These are phyloP conservation scores for Lachnellula cervina DNA, from an alignment of 2,329 filamentous ascomycete genomes.

Conservation along the genomic window DNA sequence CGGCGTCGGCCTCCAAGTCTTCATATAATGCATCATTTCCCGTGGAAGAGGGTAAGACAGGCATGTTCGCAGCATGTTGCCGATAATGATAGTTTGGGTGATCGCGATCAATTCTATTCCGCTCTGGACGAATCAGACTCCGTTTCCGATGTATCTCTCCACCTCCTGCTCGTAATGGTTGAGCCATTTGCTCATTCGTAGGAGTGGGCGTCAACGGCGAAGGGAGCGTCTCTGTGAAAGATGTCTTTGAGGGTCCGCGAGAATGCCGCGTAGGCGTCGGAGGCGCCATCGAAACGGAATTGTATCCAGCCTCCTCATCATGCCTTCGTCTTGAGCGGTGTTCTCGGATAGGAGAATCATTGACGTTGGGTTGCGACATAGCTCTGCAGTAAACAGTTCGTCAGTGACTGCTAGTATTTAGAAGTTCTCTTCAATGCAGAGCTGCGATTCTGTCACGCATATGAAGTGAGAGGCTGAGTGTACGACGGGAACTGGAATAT, in stretches of 20 bases:
- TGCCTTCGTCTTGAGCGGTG: conserved; percentile 49
- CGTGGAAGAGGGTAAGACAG: conserved; percentile 81
- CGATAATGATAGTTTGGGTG: conserved; percentile 96
- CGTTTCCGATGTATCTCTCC: conserved; percentile 61
- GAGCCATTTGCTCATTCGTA: conserved; percentile 44
- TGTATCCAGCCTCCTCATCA: conserved; percentile 63
- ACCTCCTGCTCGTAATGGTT: conserved; percentile 18
- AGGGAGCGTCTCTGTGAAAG: conserved; percentile 53
- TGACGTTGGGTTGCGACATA: conserved; percentile 50
- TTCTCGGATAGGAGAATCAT: conserved; percentile 52
- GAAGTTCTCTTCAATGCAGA: conserved; percentile 5
- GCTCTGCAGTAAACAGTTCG: conserved; percentile 16
- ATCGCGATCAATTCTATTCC: conserved; percentile 75
- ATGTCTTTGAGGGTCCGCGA: conserved; percentile 53
- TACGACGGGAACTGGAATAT: background rate
- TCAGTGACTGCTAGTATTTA: conserved; percentile 12
- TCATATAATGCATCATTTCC: conserved; percentile 87
- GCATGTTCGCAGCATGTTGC: conserved; percentile 91
- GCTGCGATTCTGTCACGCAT: conserved; percentile 10
- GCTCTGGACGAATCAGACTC: conserved; percentile 84
- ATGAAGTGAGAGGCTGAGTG: background rate
- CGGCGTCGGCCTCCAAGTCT: conserved; percentile 55
- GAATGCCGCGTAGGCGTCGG: conserved; percentile 35
- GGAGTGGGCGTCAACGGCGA: conserved; percentile 43
- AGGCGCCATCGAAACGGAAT: conserved; percentile 13